Evolutionary conservation across 2,329 filamentous ascomycete species (phyloP).

Genomic region (Fusarium denticulatum): DNA sequence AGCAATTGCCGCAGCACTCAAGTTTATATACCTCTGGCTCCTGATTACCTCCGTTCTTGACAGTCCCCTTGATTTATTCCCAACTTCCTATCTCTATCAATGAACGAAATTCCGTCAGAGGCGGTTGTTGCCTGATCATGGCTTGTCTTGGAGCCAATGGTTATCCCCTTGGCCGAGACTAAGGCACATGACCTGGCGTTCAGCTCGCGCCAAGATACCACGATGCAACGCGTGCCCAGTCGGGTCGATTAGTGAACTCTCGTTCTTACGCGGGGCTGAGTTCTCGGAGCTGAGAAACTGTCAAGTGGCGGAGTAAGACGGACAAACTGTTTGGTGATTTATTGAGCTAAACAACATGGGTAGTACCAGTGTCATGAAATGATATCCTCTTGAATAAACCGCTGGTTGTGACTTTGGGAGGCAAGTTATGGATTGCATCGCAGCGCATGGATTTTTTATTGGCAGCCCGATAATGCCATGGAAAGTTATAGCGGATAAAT

Average conservation of each 20-base stretch:
- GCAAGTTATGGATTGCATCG: not conserved
- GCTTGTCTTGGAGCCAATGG: slow-evolving; percentile 32
- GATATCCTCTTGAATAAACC: not conserved
- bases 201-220: slow-evolving; percentile 23
- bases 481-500: too few species aligned
- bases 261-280: slow-evolving; percentile 1
- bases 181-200: slow-evolving; percentile 42
- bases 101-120: slow-evolving; percentile 10
- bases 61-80: not conserved
- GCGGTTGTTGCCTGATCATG: slow-evolving; percentile 38
- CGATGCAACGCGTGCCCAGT: slow-evolving; percentile 26
- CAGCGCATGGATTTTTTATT: not conserved
- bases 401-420: not conserved
- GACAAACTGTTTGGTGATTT: not conserved
- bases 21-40: slow-evolving; percentile 35
- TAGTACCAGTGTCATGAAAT: not conserved
- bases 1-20: not conserved
- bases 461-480: not conserved
- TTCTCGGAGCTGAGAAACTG: not conserved
- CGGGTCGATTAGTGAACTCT: slow-evolving; percentile 16
- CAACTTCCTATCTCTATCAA: not conserved
- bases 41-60: not conserved
- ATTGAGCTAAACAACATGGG: not conserved
- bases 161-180: not conserved
- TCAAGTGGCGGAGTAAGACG: not conserved